phyloP scores from a whole-genome alignment of 805 yeast species.

The Kodamaea fukazawae region DNA sequence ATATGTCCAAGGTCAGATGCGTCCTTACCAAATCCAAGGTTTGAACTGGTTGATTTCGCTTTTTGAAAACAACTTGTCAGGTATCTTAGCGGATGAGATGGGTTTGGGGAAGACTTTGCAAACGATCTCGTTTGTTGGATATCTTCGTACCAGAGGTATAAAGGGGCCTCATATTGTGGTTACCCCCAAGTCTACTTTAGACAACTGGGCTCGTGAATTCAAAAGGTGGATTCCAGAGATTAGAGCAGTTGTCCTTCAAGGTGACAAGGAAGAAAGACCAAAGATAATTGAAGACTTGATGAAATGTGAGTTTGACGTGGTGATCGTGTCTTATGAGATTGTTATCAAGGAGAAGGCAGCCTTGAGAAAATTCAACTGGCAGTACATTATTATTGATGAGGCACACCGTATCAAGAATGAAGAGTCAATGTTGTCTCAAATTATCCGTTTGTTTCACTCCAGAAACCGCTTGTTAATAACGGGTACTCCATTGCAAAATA shows the following conservation, averaged over 20 bases:
- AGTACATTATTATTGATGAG: constrained; percentile 75
- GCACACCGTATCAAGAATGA: constrained; percentile 83
- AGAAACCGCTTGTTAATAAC: constrained; percentile 69
- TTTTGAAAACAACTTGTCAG: constrained; percentile 65
- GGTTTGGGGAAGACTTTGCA: constrained; percentile 81
- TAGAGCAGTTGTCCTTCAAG: constrained; percentile 65
- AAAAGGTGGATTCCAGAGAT: constrained; percentile 80
- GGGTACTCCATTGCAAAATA: constrained; percentile 81
- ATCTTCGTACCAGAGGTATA: constrained; percentile 44
- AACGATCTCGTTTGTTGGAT: constrained; percentile 74
- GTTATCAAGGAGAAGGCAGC: constrained; percentile 71
- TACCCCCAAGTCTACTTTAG: constrained; percentile 78
- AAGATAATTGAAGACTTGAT: constrained; percentile 40
- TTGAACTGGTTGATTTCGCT: constrained; percentile 73
- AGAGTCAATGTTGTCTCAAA: constrained; percentile 68
- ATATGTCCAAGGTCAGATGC: constrained; percentile 54
- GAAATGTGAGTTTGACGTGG: constrained; percentile 68
- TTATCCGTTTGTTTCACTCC: constrained; percentile 68
- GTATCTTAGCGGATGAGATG: constrained; percentile 84
- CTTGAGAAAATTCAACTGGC: constrained; percentile 68
- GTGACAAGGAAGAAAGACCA: constrained; percentile 67
- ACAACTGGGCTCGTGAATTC: constrained; percentile 79
- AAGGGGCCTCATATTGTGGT: constrained; percentile 74
- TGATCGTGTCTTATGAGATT: constrained; percentile 71
- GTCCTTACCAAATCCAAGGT: constrained; percentile 80